Percentiles rank a stretch among this genome's conserved stretches.
Evolutionary conservation across 1,284 basidiomycete species (phyloP).

Genomic region (Ustilago cynodontis): DNA sequence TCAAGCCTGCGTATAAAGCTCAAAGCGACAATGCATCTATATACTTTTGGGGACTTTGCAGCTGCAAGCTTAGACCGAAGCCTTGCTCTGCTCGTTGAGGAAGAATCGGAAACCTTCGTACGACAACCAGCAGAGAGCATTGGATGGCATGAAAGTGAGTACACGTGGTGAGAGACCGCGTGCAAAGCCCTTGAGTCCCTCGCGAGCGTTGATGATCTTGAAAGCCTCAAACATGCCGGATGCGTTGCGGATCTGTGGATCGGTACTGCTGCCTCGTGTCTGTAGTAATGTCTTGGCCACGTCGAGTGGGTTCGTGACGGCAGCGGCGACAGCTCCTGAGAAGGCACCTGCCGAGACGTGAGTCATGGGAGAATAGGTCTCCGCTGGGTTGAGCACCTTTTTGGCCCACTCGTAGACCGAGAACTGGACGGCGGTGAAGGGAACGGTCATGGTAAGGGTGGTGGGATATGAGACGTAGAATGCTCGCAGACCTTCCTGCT

Average conservation of each 20-base stretch:
- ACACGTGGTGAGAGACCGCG: constrained; percentile 92
- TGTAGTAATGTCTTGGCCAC: constrained; percentile 98
- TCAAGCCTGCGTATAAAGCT: neutral
- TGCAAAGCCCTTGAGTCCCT: constrained; percentile 86
- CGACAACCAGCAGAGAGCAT: constrained; percentile 92
- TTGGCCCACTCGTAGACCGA: constrained; percentile 96
- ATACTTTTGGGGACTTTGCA: neutral
- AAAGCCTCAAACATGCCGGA: constrained; percentile 90
- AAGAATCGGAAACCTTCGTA: constrained; percentile 70
- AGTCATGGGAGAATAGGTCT: constrained; percentile 87
- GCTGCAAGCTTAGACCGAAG: constrained; percentile 27
- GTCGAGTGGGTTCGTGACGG: constrained; percentile 94
- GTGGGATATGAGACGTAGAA: constrained; percentile 99
- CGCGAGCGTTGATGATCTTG: constrained; percentile 85
- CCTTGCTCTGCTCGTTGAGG: constrained; percentile 57
- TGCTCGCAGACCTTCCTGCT: constrained; percentile 85
- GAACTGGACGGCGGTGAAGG: constrained; percentile 98
- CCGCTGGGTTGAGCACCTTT: constrained; percentile 84
- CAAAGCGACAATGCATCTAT: constrained; percentile 14
- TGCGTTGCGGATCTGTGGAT: constrained; percentile 84
- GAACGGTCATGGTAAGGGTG: constrained; percentile 91
- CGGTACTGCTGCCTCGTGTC: constrained; percentile 86
- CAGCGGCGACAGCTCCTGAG: constrained; percentile 93
- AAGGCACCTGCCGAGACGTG: constrained; percentile 92
- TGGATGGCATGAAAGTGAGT: constrained; percentile 95